Evolutionary conservation across 2,329 filamentous ascomycete genomes (phyloP).

Genomic region (Akanthomyces dipterigenus): DNA sequence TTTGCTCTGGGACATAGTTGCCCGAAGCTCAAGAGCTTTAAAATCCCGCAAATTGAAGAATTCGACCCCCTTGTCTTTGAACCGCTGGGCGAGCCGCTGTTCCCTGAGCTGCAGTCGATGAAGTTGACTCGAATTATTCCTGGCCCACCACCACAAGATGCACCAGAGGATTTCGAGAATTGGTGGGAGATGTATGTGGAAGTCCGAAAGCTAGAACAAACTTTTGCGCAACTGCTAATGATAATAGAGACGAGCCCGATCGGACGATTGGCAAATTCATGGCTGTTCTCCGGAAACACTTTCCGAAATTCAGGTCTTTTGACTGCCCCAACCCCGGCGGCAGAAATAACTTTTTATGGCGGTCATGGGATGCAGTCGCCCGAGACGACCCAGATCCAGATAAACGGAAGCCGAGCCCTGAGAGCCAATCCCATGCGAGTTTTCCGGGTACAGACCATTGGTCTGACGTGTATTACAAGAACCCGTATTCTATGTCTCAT

Average conservation of each 20-base stretch:
- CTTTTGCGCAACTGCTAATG: background rate
- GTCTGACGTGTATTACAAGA: background rate
- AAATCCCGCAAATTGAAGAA: background rate
- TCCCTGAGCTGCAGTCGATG: background rate
- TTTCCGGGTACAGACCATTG: background rate
- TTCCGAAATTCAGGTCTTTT: background rate
- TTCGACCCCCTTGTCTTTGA: background rate
- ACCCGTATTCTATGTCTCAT: too few relatives aligned
- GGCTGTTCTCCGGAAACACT: background rate
- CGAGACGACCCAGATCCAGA: background rate
- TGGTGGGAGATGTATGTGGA: background rate
- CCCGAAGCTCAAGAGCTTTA: background rate
- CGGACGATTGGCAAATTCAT: background rate
- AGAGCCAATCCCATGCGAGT: background rate
- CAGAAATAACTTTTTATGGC: background rate
- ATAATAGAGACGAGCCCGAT: background rate
- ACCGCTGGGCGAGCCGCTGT: background rate
- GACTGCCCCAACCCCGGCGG: background rate
- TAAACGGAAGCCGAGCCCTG: background rate
- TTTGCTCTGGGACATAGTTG: background rate
- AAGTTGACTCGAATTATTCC: background rate
- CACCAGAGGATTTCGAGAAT: background rate
- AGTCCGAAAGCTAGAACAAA: background rate
- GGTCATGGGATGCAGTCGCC: background rate
- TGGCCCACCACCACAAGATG: background rate